Evolutionary conservation across 352 stramenopile species (phyloP).

Genomic region (Phytophthora pistaciae): DNA sequence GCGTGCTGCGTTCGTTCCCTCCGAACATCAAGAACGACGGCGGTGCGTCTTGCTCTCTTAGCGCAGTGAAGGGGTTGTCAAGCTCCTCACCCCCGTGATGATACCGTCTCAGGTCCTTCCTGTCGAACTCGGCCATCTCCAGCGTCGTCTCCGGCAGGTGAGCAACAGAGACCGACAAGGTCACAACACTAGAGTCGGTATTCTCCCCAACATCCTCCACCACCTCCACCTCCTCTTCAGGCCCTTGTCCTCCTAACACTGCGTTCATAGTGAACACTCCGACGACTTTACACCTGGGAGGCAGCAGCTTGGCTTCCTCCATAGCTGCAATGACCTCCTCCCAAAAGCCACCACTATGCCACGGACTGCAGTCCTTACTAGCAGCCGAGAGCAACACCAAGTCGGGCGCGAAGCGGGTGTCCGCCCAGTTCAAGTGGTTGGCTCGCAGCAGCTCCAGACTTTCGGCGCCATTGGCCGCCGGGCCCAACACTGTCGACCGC

Average conservation of each 20-base stretch:
- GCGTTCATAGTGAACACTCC: constrained; percentile 48
- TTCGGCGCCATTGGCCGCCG: constrained; percentile 22
- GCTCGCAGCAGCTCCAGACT: constrained; percentile 47
- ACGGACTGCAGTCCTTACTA: constrained; percentile 33
- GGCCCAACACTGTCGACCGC: constrained; percentile 45
- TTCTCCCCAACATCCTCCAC: too few species aligned
- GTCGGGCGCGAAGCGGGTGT: constrained; percentile 52
- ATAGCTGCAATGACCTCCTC: constrained; percentile 41
- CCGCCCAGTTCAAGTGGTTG: constrained; percentile 38
- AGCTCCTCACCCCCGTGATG: constrained; percentile 37
- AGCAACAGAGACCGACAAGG: constrained; percentile 44
- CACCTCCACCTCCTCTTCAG: not conserved
- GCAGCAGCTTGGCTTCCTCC: constrained; percentile 46
- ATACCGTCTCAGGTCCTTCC: constrained; percentile 56
- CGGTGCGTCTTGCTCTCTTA: constrained; percentile 22
- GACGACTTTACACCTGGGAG: constrained; percentile 48
- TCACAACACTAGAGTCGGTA: constrained; percentile 30
- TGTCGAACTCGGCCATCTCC: constrained; percentile 56
- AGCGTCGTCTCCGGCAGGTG: constrained; percentile 58
- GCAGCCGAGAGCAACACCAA: constrained; percentile 50
- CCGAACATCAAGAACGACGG: constrained; percentile 71
- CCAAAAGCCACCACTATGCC: constrained; percentile 52
- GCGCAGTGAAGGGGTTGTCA: constrained; percentile 41
- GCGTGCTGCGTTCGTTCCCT: constrained; percentile 57
- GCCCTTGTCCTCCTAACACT: constrained; percentile 23